Conservation (phyloP, 768 basidiomycete species). For the Russula brevipes region DNA sequence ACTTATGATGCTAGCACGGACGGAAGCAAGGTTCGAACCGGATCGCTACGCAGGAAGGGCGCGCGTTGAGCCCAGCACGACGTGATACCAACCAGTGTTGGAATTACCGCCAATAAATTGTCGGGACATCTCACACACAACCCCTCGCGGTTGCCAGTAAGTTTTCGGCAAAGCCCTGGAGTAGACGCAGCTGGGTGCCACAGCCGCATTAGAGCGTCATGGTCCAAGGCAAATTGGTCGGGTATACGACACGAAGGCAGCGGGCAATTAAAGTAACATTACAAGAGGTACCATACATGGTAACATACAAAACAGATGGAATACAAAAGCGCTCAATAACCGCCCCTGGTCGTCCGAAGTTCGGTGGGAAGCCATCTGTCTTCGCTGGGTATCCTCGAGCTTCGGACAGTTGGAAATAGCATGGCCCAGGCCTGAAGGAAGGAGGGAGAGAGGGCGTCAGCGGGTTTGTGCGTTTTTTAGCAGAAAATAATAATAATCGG, state of each 20-base stretch:
- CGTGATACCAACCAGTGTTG: no score
- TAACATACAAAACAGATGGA: no score
- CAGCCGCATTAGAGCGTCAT: neutral
- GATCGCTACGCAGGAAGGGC: neutral
- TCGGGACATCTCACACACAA: no score
- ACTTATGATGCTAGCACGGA: neutral
- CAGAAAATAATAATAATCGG: neutral
- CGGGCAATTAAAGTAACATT: neutral
- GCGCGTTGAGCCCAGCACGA: no score
- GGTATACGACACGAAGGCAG: neutral
- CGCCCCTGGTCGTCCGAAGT: slow-evolving; percentile 61
- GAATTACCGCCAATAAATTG: neutral
- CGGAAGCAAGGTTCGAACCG: neutral
- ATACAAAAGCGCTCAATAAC: slow-evolving; percentile 26
- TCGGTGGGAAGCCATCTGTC: slow-evolving; percentile 86
- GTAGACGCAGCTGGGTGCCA: neutral
- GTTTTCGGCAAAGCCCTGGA: neutral
- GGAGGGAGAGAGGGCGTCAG: slow-evolving; percentile 3
- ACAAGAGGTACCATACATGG: neutral
- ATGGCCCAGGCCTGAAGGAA: slow-evolving; percentile 74
- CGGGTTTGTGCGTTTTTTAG: neutral
- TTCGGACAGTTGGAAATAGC: slow-evolving; percentile 94
- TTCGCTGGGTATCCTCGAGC: slow-evolving; percentile 84
- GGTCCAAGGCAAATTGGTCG: neutral
- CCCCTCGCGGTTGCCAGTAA: no score